Evolutionary conservation across 1,284 basidiomycete species (phyloP), one percentile per base, ranked within the genome.

Genomic region (Volvariella volvacea): DNA sequence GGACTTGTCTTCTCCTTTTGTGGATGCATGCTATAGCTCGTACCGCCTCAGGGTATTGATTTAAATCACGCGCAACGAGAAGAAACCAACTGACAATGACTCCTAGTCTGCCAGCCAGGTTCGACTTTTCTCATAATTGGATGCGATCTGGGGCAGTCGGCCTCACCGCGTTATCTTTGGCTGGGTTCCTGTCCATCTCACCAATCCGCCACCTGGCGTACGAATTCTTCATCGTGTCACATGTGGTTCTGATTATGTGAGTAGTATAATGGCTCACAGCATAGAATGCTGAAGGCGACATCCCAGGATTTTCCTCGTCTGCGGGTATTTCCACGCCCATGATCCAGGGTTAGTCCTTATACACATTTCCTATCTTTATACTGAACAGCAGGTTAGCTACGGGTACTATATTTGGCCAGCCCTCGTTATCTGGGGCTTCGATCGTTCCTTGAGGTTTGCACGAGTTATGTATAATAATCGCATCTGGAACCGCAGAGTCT

Each of bases 1-100:
- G 61, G 22, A 59, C 59, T 21, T 52, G 56, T 44, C 52, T 61
- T 31, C 43, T 62, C 14, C 54, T 64, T 19, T 44, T 63, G 15
- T 64, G 62, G 62, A 54, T 63, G 31, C 61, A 64, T 42, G 61
- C 57, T 17, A 50, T 61, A 19, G 51, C 56, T n/a, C 50, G 60
- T 21, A 52, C 55, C 8, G 50, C 57, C 10, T 54, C 55, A 12
- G 57, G 55, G 61, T 62, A 50, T 40, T 50, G 45, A 30, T 16
- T 17, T 38, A 8, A 22, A 39, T 21, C 21, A 15, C 17, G 10
- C n/a, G 22, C 43, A 47, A 28, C 12, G 25, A 28, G 25, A 28
- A 6, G 25, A 28, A 6, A 6, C 25, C 25, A 6, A 28, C 25
- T 28, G 25, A 28, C 25, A 28, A 12, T 12, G 25, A 28, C 6